These are phyloP conservation scores for Akebia trifoliata DNA, from an alignment of 164 flowering plant species.

Conservation along the genomic window DNA sequence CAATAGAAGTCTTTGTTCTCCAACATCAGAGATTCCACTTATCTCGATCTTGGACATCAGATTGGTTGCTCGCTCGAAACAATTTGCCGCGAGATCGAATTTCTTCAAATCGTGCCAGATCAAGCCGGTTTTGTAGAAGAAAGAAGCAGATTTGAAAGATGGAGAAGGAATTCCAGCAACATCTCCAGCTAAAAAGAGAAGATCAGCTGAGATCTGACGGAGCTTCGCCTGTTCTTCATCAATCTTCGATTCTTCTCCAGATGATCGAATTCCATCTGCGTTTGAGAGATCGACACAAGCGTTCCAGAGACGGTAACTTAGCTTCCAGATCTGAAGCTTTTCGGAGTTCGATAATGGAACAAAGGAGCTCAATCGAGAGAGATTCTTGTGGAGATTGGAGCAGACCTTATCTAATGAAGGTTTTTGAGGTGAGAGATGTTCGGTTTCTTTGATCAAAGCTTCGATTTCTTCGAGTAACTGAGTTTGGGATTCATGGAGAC, in stretches of 20 bases:
- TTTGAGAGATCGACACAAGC: constrained; percentile 87
- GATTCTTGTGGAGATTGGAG: constrained; percentile 13
- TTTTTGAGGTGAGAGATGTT: constrained; percentile 16
- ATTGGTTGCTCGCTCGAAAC: constrained; percentile 82
- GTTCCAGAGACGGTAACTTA: constrained; percentile 95
- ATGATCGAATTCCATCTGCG: constrained; percentile 22
- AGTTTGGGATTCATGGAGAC: constrained; percentile 10
- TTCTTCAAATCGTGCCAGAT: constrained; percentile 59
- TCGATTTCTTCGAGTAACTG: constrained; percentile 24
- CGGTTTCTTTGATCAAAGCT: constrained; percentile 22
- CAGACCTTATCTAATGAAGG: constrained; percentile 7
- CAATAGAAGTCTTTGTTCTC: constrained; percentile 53
- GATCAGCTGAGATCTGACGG: constrained; percentile 75
- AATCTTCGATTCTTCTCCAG: not conserved
- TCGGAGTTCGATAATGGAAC: constrained; percentile 50
- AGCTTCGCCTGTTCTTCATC: constrained; percentile 48
- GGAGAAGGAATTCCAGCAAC: constrained; percentile 76
- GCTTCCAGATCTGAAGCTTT: constrained; percentile 82
- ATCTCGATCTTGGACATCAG: constrained; percentile 42
- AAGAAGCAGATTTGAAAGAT: constrained; percentile 58
- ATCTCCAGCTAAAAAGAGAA: constrained; percentile 50
- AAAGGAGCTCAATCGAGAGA: constrained; percentile 24
- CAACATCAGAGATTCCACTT: constrained; percentile 18
- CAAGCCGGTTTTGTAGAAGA: constrained; percentile 72
- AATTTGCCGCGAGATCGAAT: constrained; percentile 59